phyloP scores from a whole-genome alignment of 2,329 filamentous ascomycete species.

The Orbilia quercus region DNA sequence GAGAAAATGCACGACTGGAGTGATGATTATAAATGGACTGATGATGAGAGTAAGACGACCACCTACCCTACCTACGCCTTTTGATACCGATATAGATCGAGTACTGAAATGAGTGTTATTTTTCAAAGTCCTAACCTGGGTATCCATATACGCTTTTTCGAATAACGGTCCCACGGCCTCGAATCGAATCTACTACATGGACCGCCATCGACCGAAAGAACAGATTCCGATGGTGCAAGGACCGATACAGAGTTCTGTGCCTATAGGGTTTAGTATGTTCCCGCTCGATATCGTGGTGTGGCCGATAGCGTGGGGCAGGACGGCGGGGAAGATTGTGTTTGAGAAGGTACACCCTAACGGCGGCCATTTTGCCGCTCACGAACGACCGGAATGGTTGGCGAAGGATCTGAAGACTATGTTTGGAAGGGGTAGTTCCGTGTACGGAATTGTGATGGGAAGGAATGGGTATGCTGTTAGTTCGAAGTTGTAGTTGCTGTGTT shows the following conservation, averaged over 20 bases:
- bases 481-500: constrained; percentile 21
- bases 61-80: neutral
- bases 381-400: constrained; percentile 64
- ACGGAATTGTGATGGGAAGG: constrained; percentile 32
- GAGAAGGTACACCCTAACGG: constrained; percentile 62
- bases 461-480: constrained; percentile 32
- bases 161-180: constrained; percentile 30
- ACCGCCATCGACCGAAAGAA: constrained; percentile 21
- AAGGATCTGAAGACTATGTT: constrained; percentile 66
- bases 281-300: constrained; percentile 39
- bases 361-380: constrained; percentile 69
- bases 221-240: constrained; percentile 6
- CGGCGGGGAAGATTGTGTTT: constrained; percentile 53
- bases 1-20: constrained; percentile 61
- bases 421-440: constrained; percentile 61
- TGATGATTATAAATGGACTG: constrained; percentile 57
- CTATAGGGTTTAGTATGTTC: constrained; percentile 45
- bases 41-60: constrained; percentile 37
- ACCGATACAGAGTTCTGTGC: constrained; percentile 33
- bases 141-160: constrained; percentile 45
- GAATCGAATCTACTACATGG: constrained; percentile 49
- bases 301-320: constrained; percentile 39
- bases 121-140: constrained; percentile 50
- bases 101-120: no score
- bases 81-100: neutral